Conservation (phyloP, 331 rosid genomes). For the Quercus phellos region DNA sequence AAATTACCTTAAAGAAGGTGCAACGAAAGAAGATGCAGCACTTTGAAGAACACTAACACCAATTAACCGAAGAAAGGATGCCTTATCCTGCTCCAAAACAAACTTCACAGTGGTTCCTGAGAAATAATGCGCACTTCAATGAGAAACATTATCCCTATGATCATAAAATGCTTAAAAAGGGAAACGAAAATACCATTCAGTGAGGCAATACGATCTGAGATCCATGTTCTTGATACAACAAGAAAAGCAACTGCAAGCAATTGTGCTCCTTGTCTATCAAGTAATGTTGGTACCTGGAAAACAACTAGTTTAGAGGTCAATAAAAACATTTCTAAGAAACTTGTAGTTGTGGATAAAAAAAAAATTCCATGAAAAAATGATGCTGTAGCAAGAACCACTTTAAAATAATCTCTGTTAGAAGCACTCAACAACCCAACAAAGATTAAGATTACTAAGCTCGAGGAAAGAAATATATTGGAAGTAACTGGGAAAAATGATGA, state of each 20-base stretch:
- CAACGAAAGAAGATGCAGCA: constrained; percentile 86
- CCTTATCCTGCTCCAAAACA: constrained; percentile 97
- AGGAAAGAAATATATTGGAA: neutral
- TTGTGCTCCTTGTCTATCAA: constrained; percentile 97
- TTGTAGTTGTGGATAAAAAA: neutral
- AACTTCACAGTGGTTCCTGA: constrained; percentile 96
- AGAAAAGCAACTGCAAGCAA: constrained; percentile 89
- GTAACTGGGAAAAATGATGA: neutral
- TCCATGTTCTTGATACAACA: constrained; percentile 90
- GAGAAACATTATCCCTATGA: constrained; percentile 16
- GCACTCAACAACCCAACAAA: neutral
- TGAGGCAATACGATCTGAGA: constrained; percentile 98
- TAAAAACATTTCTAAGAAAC: neutral
- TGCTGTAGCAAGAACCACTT: neutral
- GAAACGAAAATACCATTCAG: constrained; percentile 64
- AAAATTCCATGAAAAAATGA: no score
- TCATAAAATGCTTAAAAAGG: constrained; percentile 12
- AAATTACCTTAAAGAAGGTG: constrained; percentile 86
- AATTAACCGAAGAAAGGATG: constrained; percentile 73
- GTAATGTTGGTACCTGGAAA: constrained; percentile 73
- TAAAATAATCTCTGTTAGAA: neutral
- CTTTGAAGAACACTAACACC: constrained; percentile 94
- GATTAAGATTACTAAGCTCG: neutral
- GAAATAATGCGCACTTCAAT: constrained; percentile 24
- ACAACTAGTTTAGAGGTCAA: constrained; percentile 8